These are phyloP conservation scores for Thinopyrum elongatum DNA, from an alignment of 176 grass and related monocot species.

Conservation along the genomic window DNA sequence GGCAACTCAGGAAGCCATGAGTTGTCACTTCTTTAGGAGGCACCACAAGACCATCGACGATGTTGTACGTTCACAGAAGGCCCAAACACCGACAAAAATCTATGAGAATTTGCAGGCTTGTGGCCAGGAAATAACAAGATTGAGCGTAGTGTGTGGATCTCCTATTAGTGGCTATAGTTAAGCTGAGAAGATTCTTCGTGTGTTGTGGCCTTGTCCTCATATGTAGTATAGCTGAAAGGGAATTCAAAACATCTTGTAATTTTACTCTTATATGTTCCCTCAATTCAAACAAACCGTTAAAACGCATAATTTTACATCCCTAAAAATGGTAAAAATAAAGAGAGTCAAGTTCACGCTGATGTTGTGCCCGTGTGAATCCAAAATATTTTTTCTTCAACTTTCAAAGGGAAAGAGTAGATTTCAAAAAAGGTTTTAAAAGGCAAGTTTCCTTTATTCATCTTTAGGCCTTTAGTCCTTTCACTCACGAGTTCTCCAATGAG, in stretches of 20 bases:
- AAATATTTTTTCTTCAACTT: no score
- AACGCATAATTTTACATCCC: neutral
- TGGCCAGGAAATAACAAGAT: neutral
- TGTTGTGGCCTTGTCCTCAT: neutral
- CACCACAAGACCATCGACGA: neutral
- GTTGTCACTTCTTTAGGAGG: constrained; percentile 33
- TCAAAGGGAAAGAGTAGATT: no score
- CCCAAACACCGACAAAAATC: neutral
- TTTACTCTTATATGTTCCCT: neutral
- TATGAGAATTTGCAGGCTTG: neutral
- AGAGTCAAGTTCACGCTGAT: no score
- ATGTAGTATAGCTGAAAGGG: neutral
- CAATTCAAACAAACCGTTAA: neutral
- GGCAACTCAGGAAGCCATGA: constrained; percentile 31
- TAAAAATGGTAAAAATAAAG: no score
- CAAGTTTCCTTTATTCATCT: no score
- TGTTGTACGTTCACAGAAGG: neutral
- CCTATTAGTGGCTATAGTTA: neutral
- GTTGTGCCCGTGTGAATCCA: no score
- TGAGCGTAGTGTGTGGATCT: neutral
- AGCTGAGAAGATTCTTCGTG: neutral
- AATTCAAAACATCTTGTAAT: neutral
- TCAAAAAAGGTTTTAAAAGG: no score
- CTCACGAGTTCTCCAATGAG: no score
- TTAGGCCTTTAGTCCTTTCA: no score